These are phyloP conservation scores for Maudiozyma turicensis DNA, from an alignment of 805 yeast species.

Conservation along the genomic window DNA sequence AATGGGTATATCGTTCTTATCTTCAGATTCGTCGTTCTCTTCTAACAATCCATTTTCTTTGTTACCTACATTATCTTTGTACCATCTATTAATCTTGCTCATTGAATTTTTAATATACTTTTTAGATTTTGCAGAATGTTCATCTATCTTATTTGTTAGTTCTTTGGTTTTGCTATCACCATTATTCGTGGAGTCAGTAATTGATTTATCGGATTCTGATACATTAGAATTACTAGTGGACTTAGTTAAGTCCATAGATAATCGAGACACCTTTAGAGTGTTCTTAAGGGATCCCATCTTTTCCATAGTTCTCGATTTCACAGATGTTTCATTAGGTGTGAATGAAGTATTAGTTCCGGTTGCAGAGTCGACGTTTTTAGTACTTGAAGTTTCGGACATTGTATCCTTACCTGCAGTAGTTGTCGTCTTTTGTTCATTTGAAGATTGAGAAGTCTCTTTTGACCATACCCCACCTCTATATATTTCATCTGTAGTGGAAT, in stretches of 20 bases:
- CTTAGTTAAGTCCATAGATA: not conserved
- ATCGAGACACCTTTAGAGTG: not conserved
- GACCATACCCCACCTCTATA: conserved; percentile 94
- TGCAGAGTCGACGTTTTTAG: not conserved
- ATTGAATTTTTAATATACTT: conserved; percentile 38
- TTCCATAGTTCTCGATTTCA: not conserved
- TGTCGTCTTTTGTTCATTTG: not conserved
- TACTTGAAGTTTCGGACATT: not conserved
- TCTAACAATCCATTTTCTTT: not conserved
- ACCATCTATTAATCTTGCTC: conserved; percentile 62
- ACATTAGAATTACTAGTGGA: not conserved
- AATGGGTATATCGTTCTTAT: conserved; percentile 2
- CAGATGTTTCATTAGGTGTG: not conserved
- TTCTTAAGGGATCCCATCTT: not conserved
- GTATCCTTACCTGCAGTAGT: not conserved
- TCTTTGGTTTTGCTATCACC: not conserved
- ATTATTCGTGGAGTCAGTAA: conserved; percentile 5
- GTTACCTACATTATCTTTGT: conserved; percentile 28
- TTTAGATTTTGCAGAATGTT: conserved; percentile 23
- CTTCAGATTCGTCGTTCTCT: not conserved
- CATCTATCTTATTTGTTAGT: conserved; percentile 4
- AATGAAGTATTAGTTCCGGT: not conserved
- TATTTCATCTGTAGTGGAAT: conserved; percentile 52
- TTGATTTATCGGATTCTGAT: not conserved
- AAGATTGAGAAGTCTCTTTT: not conserved